Evolutionary conservation across 441 rosid species (phyloP), one percentile per base, ranked within the genome.

Genomic region (Theobroma grandiflorum): DNA sequence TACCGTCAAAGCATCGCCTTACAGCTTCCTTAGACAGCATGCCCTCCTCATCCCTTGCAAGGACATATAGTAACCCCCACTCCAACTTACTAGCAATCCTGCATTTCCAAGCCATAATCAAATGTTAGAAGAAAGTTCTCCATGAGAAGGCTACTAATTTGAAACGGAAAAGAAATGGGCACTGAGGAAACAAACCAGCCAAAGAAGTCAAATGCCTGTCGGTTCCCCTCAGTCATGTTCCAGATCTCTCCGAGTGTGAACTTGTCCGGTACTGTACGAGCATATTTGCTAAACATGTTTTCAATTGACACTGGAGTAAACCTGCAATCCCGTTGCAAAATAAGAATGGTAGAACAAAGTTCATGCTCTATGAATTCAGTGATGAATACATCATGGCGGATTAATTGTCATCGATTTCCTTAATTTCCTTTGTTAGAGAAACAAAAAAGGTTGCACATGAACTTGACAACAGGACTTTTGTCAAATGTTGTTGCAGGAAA

Each of bases 321-420:
- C 84, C 97, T 95, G 82, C 71, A 63, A n/a, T 57, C 37, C 55
- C 45, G 10, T 43, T 69, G 5, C 55, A 12, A 42, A n/a, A 45
- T 20, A 45, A 33, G 20, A 22, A 70, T 8, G 35, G 35, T 20
- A 8, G 15, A 20, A 58, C 61, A 26, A 26, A 26, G 31, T 26
- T 26, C 31, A 26, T 26, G 31, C 31, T 26, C 31, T 26, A 26
- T 26, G 31, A 26, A 26, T 26, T 26, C 31, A 26, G 31, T 26
- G 31, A 26, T 26, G 31, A 26, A 26, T 26, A 26, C 31, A 26
- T 26, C 31, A 26, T 26, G 31, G 31, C 31, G 31, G 31, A 26
- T 26, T 2, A 7, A 2, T 57, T 57, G 35, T 63, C 9, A n/a
- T 40, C 35, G 10, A 42, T 66, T 66, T n/a, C 49, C 3, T 66